Percentiles rank a stretch among this genome's conserved stretches.
phyloP scores from a whole-genome alignment of 495 filamentous ascomycete genomes.

The Clohesyomyces aquaticus region DNA sequence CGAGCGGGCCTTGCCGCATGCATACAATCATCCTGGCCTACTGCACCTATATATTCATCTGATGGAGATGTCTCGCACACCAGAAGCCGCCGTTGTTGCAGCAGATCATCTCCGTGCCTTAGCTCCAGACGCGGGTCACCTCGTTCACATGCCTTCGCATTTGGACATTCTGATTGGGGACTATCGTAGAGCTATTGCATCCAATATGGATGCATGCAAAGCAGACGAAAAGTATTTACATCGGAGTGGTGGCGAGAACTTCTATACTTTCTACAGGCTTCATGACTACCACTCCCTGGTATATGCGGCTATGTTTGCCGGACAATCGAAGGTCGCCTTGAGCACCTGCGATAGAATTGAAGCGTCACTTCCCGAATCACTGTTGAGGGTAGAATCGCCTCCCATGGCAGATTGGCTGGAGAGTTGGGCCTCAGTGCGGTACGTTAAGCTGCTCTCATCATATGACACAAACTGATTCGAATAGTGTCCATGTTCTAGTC shows the following conservation, averaged over 20 bases:
- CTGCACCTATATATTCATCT: constrained; percentile 74
- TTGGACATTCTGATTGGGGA: constrained; percentile 70
- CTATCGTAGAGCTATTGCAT: constrained; percentile 62
- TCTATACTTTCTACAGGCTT: constrained; percentile 69
- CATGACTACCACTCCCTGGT: constrained; percentile 71
- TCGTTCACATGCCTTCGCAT: constrained; percentile 75
- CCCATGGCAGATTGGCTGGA: constrained; percentile 77
- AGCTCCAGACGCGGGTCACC: constrained; percentile 68
- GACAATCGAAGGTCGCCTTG: constrained; percentile 59
- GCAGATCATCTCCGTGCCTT: constrained; percentile 65
- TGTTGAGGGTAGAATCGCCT: constrained; percentile 65
- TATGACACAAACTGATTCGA: too few relatives aligned
- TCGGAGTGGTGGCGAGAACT: constrained; percentile 57
- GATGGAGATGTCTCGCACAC: constrained; percentile 71
- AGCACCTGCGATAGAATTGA: constrained; percentile 59
- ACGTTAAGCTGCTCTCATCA: too few relatives aligned
- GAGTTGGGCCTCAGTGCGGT: constrained; percentile 62
- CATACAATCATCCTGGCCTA: constrained; percentile 60
- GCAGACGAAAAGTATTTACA: constrained; percentile 65
- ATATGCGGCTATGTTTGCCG: constrained; percentile 74
- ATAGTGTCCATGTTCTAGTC: constrained; percentile 66
- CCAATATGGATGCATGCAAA: constrained; percentile 65
- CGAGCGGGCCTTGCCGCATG: constrained; percentile 54
- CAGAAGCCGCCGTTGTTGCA: constrained; percentile 59
- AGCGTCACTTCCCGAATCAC: constrained; percentile 57